Base-by-base conservation (phyloP, 768 basidiomycete genomes). In the Hygrophoropsis aurantiaca region DNA sequence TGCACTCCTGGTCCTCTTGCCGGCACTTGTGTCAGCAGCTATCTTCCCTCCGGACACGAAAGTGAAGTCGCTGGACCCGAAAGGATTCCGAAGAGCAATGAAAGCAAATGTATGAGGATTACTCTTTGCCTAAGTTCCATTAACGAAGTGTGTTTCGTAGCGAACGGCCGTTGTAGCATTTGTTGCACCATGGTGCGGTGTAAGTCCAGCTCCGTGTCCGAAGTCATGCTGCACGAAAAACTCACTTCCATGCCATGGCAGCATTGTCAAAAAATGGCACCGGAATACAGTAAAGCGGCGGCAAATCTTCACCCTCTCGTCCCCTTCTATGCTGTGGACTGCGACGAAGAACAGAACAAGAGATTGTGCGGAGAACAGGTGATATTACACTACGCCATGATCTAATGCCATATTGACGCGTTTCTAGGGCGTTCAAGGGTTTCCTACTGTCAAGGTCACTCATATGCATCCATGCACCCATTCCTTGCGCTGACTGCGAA, bases 151-250 rank as follows among this genome's bases (percentile, higher is more conserved):
- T 18, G 18, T 42, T 19, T 39, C 39, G 9, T 55, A 91, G 90
- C 72, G 79, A 68, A 87, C 90, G 25, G 80, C 75, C 51, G 65
- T 94, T 59, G 85, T 95, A 15, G 94, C 91, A 2, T 97, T 94
- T 60, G 87, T 94, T 11, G 94, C 94, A n/a, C 89, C 92, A 3
- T 95, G 93, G 94, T 93, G 89, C 59, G 89, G 87, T 54, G 87
- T 90, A 64, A 62, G 86, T 54, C 8, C 16, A 16, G 2, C 5
- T 19, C 9, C 27, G 27, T 11, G 13, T 30, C 27, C 16, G 15
- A 25, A 34, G 13, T 24, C 8, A 45, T 2, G 21, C 26, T 16
- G 43, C n/a, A 23, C 23, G 32, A 20, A 13, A 15, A 24, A 40
- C 38, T 43, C 11, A 46, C 40, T 3, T 26, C n/a, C 20, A 25